Base-by-base conservation (phyloP, 2,329 filamentous ascomycete genomes). In the Colletotrichum cereale region DNA sequence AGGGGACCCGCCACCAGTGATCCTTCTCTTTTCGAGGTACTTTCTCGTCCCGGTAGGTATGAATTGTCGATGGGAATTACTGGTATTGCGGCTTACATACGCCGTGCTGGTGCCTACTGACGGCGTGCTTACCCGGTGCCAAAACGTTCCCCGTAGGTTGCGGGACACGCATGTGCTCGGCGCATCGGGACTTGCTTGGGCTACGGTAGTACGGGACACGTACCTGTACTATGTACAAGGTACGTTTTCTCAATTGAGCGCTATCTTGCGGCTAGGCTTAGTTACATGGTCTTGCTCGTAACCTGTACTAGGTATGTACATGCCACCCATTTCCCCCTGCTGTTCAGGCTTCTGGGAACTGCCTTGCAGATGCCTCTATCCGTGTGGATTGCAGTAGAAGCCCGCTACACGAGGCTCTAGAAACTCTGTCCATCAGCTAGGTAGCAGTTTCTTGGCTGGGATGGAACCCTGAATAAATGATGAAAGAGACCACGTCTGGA, bases 401-500 rank as follows among this genome's bases (percentile, higher is more conserved):
- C 47, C 47, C 44, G 10, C n/a, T 8, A 18, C 14, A 36, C 3
- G 21, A 62, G 26, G 21, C 31, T 31, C 31, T 38, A 24, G 34
- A 38, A 29, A 52, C 44, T 50, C 44, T 50, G 8, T 62, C 31
- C 31, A 21, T 40, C 29, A 21, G 18, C n/a, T 14, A 21, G 18
- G 14, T 14, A 50, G 44, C 44, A 38, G 16, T 29, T 7, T 38
- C n/a, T 47, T 62, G 58, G 58, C 63, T 61, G 47, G 67, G 56
- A 42, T 40, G 56, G 50, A 71, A 62, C 64, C 64, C 64, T 71
- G 65, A 31, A 58, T 29, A 29, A 50, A 16, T 38, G 34, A 29
- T 26, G 42, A 42, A 55, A 55, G n/a, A 40, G 40, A 21, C 53
- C 24, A 21, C 5, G 42, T 62, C 67, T 62, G 42, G 64, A 68